Base-by-base conservation (phyloP, 257 asterid genomes). In the Capsicum baccatum region DNA sequence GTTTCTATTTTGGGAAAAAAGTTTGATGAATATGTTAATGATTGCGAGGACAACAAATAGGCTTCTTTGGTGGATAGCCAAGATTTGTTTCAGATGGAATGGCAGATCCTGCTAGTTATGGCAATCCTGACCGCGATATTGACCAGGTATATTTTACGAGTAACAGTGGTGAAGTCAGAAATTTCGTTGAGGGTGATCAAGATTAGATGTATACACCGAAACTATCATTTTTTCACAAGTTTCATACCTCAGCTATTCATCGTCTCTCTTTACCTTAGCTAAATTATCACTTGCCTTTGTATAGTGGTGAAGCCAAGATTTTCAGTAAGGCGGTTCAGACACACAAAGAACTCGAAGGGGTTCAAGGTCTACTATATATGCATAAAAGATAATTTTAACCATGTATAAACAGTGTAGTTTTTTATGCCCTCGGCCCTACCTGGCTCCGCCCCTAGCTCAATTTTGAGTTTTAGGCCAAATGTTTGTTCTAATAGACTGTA, bases 41-140 rank as follows among this genome's bases (percentile, higher is more conserved):
- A 88, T 89, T 89, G 89, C 89, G 86, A 87, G 73, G 74, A 35
- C 50, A 67, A 67, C 8, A 66, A 84, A 66, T 84, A 86, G 90
- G 91, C 87, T 89, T 85, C 62, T 85, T 83, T 37, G 92, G 90
- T 85, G 93, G 90, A 85, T 85, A 83, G 87, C 96, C 89, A 82
- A 85, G 85, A 89, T 88, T 92, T 86, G 91, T 93, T 92, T 91
- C 97, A 95, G 94, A 96, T 94, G 98, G 99, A 94, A 96, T 96
- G 99, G 99, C 98, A 94, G 97, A 94, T 94, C 98, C 90, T 91
- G 91, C 90, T 94, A 92, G 95, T 87, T 91, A 89, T 92, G 96
- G 89, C 90, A 90, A 87, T 89, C 88, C 91, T 88, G 94, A 91
- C 85, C 95, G 97, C 48, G 97, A 95, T 87, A 87, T 88, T 86